A percentile compares a stretch with the other conserved stretches of the same genome.
phyloP scores from a whole-genome alignment of 345 rosid species.

The Jatropha curcas region DNA sequence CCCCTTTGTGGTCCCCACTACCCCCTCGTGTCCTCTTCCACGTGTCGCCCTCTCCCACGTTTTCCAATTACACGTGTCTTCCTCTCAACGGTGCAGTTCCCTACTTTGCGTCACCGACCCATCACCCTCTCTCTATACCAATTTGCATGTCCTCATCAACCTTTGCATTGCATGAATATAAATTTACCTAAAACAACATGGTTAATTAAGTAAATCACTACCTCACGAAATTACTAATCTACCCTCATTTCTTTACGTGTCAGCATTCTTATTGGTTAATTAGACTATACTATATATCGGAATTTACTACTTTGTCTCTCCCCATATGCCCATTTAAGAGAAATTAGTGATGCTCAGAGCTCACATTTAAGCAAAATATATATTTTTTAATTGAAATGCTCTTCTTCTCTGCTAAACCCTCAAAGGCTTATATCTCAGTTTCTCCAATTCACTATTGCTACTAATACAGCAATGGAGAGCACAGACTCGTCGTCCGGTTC shows the following conservation, averaged over 20 bases:
- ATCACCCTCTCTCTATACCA: conserved; percentile 1
- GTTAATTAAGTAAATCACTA: background rate
- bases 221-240: background rate
- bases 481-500: conserved; percentile 31
- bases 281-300: background rate
- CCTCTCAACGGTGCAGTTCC: conserved; percentile 7
- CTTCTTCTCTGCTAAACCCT: conserved; percentile 20
- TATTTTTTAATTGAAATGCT: conserved; percentile 2
- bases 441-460: background rate
- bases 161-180: conserved; percentile 35
- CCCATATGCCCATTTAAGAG: conserved; percentile 29
- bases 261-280: background rate
- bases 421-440: background rate
- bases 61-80: conserved; percentile 29
- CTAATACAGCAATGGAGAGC: conserved; percentile 24
- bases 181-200: background rate
- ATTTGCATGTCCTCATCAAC: background rate
- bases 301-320: background rate
- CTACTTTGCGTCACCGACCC: conserved; percentile 16
- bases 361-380: no score
- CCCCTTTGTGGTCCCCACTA: conserved; percentile 41
- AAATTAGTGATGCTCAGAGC: no score
- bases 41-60: conserved; percentile 29
- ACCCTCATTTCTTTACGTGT: conserved; percentile 5
- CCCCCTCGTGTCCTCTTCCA: background rate